phyloP scores from a whole-genome alignment of 2,329 filamentous ascomycete genomes.

The Pseudogymnoascus sp. region DNA sequence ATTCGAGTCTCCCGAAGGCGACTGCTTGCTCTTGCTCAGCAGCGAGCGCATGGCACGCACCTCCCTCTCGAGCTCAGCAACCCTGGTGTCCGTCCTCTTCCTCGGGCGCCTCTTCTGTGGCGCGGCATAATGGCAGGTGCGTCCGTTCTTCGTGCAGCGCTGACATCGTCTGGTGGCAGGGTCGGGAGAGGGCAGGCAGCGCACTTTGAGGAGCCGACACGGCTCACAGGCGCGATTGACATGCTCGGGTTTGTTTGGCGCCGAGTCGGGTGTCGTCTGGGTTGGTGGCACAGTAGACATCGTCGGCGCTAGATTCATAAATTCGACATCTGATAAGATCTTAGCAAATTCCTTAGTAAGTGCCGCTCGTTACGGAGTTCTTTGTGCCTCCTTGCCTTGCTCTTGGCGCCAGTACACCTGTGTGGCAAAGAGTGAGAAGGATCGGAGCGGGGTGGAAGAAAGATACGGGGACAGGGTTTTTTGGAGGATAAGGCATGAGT shows the following conservation, averaged over 20 bases:
- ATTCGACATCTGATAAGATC: constrained; percentile 5
- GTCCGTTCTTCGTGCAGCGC: constrained; percentile 29
- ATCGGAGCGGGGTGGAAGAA: neutral
- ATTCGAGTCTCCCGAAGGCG: neutral
- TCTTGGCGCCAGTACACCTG: neutral
- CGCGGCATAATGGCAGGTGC: constrained; percentile 31
- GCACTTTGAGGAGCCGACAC: constrained; percentile 33
- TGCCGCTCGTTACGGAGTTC: neutral
- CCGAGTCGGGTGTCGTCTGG: neutral
- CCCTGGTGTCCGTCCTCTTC: constrained; percentile 34
- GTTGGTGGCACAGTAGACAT: constrained; percentile 5
- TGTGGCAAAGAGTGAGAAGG: neutral
- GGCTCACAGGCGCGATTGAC: constrained; percentile 31
- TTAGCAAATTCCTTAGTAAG: constrained; percentile 8
- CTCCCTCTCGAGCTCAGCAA: constrained; percentile 34
- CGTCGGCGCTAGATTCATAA: neutral
- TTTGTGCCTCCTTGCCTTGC: neutral
- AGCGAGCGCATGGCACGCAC: constrained; percentile 31
- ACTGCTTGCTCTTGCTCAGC: constrained; percentile 21
- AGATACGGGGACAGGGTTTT: neutral
- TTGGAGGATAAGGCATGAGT: constrained; percentile 2
- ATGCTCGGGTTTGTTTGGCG: neutral
- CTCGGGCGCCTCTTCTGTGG: constrained; percentile 32
- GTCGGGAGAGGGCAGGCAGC: constrained; percentile 26
- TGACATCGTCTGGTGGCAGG: constrained; percentile 21